phyloP scores from a whole-genome alignment of 768 basidiomycete species.

The Kwoniella botswanensis region DNA sequence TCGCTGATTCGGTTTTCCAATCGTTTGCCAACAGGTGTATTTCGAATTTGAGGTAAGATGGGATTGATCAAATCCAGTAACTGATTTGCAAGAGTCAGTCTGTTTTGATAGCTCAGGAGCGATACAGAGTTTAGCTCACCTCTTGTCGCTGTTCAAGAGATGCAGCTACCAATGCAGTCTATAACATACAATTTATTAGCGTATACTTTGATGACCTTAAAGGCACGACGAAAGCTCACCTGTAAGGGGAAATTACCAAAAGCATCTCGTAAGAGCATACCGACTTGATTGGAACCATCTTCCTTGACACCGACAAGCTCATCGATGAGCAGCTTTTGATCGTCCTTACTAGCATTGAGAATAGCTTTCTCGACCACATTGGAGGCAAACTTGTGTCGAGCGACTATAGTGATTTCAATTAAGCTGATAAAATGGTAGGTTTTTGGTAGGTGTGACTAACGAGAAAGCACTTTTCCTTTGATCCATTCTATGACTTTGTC shows the following conservation, averaged over 20 bases:
- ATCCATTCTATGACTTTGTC: conserved; percentile 70
- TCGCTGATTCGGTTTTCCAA: conserved; percentile 31
- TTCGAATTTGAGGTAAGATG: conserved; percentile 32
- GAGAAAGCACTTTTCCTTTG: conserved; percentile 71
- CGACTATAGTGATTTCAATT: conserved; percentile 30
- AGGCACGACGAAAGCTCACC: conserved; percentile 27
- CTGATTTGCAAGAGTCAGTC: conserved; percentile 15
- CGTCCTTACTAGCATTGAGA: conserved; percentile 68
- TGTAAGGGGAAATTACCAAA: conserved; percentile 52
- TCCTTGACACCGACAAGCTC: conserved; percentile 74
- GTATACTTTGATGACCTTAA: not conserved
- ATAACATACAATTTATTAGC: not conserved
- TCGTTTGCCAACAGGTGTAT: conserved; percentile 48
- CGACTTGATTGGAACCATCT: conserved; percentile 71
- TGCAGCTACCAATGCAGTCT: conserved; percentile 38
- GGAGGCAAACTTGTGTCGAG: conserved; percentile 78
- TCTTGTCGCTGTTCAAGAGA: conserved; percentile 32
- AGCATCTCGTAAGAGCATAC: conserved; percentile 37
- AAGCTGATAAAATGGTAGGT: no score
- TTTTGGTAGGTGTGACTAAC: conserved; percentile 26
- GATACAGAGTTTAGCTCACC: conserved; percentile 12
- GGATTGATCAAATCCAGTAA: conserved; percentile 36
- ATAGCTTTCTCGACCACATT: conserved; percentile 95
- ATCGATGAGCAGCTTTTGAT: conserved; percentile 72
- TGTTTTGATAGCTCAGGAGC: not conserved